Evolutionary conservation across 1,139 yeast species (phyloP).

Genomic region (Geotrichum aggregatum): DNA sequence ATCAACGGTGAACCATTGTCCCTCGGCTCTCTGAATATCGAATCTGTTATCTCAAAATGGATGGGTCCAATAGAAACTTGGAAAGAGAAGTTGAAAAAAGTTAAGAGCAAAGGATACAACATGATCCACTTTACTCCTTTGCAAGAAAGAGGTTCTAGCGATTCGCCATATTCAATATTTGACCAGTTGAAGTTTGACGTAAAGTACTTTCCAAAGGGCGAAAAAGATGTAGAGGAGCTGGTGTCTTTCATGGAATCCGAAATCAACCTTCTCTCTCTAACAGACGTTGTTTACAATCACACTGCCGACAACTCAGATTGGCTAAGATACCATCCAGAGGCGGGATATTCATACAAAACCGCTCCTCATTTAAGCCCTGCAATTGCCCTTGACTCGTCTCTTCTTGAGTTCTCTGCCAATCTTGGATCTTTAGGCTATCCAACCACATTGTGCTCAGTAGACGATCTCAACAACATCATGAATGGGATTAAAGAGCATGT

Average conservation of each 20-base stretch:
- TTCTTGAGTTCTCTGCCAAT: conserved; percentile 59
- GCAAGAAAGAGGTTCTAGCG: conserved; percentile 79
- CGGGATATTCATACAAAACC: conserved; percentile 79
- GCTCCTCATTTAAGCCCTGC: conserved; percentile 88
- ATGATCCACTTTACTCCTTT: conserved; percentile 95
- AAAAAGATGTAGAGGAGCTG: conserved; percentile 46
- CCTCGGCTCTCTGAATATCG: conserved; percentile 75
- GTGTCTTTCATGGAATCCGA: conserved; percentile 50
- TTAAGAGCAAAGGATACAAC: conserved; percentile 76
- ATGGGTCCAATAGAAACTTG: conserved; percentile 65
- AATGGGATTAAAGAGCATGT: conserved; percentile 68
- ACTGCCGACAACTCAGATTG: conserved; percentile 87
- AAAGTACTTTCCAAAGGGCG: conserved; percentile 49
- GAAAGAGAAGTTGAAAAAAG: conserved; percentile 58
- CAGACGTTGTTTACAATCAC: conserved; percentile 92
- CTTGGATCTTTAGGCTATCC: conserved; percentile 60
- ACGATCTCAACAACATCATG: conserved; percentile 58
- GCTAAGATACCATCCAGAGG: conserved; percentile 81
- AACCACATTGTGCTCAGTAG: conserved; percentile 45
- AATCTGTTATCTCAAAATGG: conserved; percentile 89
- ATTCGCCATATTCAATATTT: conserved; percentile 87
- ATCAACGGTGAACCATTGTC: conserved; percentile 58
- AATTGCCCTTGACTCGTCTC: conserved; percentile 68
- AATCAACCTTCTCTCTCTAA: conserved; percentile 65
- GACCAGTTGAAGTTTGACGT: conserved; percentile 82